Conservation (phyloP, 495 filamentous ascomycete species). For the Letharia lupina region DNA sequence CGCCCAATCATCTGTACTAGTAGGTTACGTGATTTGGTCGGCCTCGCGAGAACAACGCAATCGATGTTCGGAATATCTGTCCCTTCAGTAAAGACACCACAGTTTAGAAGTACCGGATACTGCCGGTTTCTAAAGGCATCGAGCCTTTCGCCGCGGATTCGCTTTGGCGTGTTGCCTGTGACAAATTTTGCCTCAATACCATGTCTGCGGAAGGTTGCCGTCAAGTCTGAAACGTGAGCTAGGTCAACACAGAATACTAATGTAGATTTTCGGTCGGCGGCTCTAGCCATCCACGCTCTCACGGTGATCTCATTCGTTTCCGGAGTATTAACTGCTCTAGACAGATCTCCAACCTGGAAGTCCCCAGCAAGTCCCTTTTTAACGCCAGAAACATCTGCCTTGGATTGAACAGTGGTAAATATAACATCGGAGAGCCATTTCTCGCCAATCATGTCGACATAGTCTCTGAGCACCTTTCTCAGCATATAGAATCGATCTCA, state of each 20-base stretch:
- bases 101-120: slow-evolving; percentile 87
- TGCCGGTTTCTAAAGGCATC: slow-evolving; percentile 65
- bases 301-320: slow-evolving; percentile 74
- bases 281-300: slow-evolving; percentile 73
- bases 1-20: slow-evolving; percentile 97
- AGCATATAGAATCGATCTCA: slow-evolving; percentile 13
- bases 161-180: slow-evolving; percentile 63
- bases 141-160: slow-evolving; percentile 56
- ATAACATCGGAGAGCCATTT: slow-evolving; percentile 76
- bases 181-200: slow-evolving; percentile 79
- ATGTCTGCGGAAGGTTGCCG: slow-evolving; percentile 60
- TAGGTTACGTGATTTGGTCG: slow-evolving; percentile 82
- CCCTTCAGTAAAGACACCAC: slow-evolving; percentile 91
- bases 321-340: slow-evolving; percentile 68
- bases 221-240: slow-evolving; percentile 65
- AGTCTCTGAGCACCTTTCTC: slow-evolving; percentile 42
- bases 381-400: slow-evolving; percentile 65
- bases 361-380: slow-evolving; percentile 60
- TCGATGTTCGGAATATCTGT: slow-evolving; percentile 98
- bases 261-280: slow-evolving; percentile 66
- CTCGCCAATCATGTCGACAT: slow-evolving; percentile 90
- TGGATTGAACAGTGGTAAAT: slow-evolving; percentile 86
- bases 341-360: slow-evolving; percentile 66
- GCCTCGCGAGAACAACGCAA: slow-evolving; percentile 80
- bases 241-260: slow-evolving; percentile 90